Percentiles rank a stretch among this genome's conserved stretches.
These are phyloP conservation scores for Penicillium ucsense DNA, from an alignment of 495 filamentous ascomycete species.

Conservation along the genomic window DNA sequence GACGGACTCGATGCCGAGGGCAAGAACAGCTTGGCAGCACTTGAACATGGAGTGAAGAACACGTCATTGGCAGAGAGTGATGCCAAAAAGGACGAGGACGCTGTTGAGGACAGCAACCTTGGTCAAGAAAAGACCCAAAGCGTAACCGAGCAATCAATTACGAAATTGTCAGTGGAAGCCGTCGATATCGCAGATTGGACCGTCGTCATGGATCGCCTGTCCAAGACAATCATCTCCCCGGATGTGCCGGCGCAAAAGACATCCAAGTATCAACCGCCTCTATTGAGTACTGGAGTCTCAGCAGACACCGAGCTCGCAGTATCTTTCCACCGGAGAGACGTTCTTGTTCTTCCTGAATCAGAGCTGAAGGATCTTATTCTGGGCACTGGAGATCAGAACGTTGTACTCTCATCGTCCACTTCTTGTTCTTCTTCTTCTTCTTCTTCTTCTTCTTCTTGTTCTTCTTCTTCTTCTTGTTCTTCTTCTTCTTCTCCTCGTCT, in stretches of 20 bases:
- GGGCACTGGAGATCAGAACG: background rate
- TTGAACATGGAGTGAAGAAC: slow-evolving; percentile 7
- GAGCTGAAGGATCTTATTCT: slow-evolving; percentile 31
- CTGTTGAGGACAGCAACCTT: background rate
- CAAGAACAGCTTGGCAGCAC: slow-evolving; percentile 3
- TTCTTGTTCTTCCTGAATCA: slow-evolving; percentile 41
- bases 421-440: background rate
- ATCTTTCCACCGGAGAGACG: slow-evolving; percentile 50
- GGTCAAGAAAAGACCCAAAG: background rate
- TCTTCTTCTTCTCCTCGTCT: background rate
- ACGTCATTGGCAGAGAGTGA: slow-evolving; percentile 11
- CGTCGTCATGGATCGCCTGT: slow-evolving; percentile 45
- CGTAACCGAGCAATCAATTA: background rate
- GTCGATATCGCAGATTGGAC: slow-evolving; percentile 79
- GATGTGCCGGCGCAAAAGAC: slow-evolving; percentile 16
- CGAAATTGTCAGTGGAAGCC: slow-evolving; percentile 45
- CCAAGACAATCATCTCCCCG: slow-evolving; percentile 25
- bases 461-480: too few species aligned
- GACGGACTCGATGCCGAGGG: background rate
- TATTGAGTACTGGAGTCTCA: slow-evolving; percentile 23
- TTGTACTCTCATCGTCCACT: background rate
- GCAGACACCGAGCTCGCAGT: slow-evolving; percentile 25
- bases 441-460: background rate
- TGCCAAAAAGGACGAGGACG: background rate
- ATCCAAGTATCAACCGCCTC: slow-evolving; percentile 40